Percentiles rank a stretch among this genome's conserved stretches.
These are phyloP conservation scores for Phytophthora pinifolia DNA, from an alignment of 352 stramenopile species.

Conservation along the genomic window DNA sequence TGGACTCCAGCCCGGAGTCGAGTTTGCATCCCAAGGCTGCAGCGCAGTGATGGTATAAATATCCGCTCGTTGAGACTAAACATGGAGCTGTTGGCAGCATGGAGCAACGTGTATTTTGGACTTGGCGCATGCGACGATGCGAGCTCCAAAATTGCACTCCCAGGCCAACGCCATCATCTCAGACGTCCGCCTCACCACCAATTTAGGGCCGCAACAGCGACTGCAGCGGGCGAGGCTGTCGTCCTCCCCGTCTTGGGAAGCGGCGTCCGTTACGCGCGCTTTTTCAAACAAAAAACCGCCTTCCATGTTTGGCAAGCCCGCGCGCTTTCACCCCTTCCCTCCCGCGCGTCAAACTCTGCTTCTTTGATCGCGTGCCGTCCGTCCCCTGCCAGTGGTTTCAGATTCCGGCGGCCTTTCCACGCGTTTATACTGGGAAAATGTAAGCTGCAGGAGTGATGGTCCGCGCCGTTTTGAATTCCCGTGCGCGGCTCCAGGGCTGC, in stretches of 20 bases:
- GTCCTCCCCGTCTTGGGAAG: conserved; percentile 18
- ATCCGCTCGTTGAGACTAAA: conserved; percentile 5
- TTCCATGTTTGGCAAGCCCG: conserved; percentile 16
- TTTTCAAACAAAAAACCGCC: conserved; percentile 34
- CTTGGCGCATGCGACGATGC: conserved; percentile 3
- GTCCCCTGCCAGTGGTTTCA: conserved; percentile 30
- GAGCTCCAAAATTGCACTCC: conserved; percentile 1
- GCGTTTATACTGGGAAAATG: conserved; percentile 7
- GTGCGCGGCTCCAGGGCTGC: conserved; percentile 34
- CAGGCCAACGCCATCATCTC: conserved; percentile 3
- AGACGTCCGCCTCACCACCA: neutral
- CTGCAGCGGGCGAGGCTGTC: neutral
- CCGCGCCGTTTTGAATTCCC: conserved; percentile 29
- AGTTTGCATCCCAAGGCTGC: neutral
- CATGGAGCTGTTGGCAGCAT: neutral
- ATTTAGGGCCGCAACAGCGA: no score
- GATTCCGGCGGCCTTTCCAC: conserved; percentile 9
- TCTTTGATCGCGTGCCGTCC: neutral
- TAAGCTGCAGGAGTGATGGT: conserved; percentile 28
- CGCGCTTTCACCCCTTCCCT: conserved; percentile 22
- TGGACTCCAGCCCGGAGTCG: no score
- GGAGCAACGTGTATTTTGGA: neutral
- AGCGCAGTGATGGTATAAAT: conserved; percentile 4
- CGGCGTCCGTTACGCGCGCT: conserved; percentile 32
- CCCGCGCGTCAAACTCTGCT: conserved; percentile 11